Conservation (phyloP, 257 asterid species). For the Capsicum rhomboideum region DNA sequence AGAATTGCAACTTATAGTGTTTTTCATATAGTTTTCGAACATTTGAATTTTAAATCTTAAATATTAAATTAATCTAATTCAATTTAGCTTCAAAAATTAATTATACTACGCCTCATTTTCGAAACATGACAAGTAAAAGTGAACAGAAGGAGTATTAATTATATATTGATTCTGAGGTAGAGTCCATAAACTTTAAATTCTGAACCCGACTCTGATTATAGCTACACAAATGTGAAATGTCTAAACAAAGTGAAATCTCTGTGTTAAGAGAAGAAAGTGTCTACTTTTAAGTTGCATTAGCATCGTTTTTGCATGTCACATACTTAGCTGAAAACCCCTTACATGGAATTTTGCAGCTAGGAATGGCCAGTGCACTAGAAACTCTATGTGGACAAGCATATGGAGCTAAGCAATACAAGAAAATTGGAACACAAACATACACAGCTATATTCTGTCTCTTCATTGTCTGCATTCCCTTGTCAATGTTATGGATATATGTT, state of each 20-base stretch:
- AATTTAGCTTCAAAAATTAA: too few species aligned
- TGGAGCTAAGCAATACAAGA: constrained; percentile 69
- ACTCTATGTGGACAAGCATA: constrained; percentile 72
- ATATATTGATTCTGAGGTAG: too few species aligned
- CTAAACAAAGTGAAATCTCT: neutral
- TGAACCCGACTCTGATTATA: neutral
- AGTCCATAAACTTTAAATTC: too few species aligned
- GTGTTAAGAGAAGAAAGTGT: neutral
- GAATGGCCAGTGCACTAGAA: constrained; percentile 79
- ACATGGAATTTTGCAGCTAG: constrained; percentile 37
- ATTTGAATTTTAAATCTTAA: too few species aligned
- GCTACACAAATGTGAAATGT: neutral
- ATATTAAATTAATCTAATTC: too few species aligned
- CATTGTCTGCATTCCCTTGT: constrained; percentile 51
- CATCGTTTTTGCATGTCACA: neutral
- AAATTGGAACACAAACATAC: constrained; percentile 62
- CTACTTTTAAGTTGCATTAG: neutral
- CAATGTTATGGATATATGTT: constrained; percentile 44
- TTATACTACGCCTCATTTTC: too few species aligned
- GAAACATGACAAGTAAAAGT: too few species aligned
- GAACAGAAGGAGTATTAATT: too few species aligned
- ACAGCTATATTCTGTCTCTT: constrained; percentile 47
- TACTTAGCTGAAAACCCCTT: neutral
- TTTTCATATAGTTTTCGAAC: too few species aligned
- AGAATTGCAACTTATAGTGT: too few species aligned